phyloP scores from a whole-genome alignment of 169 alveolate species.

The Condylostoma magnum region DNA sequence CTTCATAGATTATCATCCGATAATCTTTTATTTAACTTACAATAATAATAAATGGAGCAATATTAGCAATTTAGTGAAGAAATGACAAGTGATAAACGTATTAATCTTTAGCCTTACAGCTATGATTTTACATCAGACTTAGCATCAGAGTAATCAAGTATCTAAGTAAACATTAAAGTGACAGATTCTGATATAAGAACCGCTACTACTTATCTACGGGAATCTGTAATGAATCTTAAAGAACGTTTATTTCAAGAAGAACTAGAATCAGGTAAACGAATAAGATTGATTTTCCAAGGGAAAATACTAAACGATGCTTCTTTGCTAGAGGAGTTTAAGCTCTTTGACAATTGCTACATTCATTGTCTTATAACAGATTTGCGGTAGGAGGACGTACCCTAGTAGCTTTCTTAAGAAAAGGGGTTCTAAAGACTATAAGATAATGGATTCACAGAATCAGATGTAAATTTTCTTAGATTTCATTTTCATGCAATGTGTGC shows the following conservation, averaged over 20 bases:
- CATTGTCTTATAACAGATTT: constrained; percentile 1
- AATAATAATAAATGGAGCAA: no score
- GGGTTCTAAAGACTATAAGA: constrained; percentile 16
- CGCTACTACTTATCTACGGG: neutral
- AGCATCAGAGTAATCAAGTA: neutral
- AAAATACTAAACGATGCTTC: neutral
- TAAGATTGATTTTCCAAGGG: neutral
- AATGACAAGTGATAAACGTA: no score
- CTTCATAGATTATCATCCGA: no score
- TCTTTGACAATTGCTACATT: neutral
- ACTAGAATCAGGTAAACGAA: neutral
- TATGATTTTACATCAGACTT: constrained; percentile 1
- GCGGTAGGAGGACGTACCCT: neutral
- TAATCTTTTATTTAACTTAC: no score
- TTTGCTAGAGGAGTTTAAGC: neutral
- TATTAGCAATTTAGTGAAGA: no score
- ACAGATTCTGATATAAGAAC: constrained; percentile 25
- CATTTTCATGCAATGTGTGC: constrained; percentile 30
- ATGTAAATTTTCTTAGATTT: constrained; percentile 9
- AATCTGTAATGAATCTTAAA: neutral
- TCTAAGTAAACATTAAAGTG: constrained; percentile 13
- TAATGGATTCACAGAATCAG: constrained; percentile 2
- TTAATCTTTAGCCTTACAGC: no score
- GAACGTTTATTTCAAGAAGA: neutral
- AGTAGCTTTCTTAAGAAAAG: neutral